phyloP scores from a whole-genome alignment of 768 basidiomycete species.

The Russula foetens region DNA sequence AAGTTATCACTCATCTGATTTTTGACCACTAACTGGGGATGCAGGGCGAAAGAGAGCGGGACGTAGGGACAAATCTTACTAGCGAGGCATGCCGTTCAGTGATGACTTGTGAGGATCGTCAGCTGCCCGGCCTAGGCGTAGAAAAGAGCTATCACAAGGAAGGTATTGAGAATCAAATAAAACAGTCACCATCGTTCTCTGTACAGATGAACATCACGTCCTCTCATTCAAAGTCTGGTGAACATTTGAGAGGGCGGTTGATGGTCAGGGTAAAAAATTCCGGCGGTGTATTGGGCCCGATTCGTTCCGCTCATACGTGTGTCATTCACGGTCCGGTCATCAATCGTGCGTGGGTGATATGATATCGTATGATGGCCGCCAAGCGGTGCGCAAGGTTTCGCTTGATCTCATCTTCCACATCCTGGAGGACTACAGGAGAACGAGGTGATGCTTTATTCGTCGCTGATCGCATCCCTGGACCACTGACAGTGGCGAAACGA shows the following conservation, averaged over 20 bases:
- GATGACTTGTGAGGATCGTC: too few species aligned
- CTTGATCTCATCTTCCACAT: constrained; percentile 95
- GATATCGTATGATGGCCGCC: constrained; percentile 80
- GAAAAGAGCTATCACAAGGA: background rate
- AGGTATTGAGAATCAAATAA: constrained; percentile 33
- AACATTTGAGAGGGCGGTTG: constrained; percentile 88
- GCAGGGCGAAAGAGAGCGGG: too few species aligned
- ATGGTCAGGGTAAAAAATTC: constrained; percentile 94
- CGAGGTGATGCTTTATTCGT: constrained; percentile 90
- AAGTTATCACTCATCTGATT: too few species aligned
- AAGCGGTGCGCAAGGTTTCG: constrained; percentile 91
- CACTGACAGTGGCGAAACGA: constrained; percentile 81
- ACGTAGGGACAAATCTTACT: too few species aligned
- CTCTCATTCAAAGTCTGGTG: constrained; percentile 54
- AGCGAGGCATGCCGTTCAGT: too few species aligned
- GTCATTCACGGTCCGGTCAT: background rate
- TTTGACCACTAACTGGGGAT: too few species aligned
- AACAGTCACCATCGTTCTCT: constrained; percentile 82
- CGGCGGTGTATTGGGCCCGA: constrained; percentile 52
- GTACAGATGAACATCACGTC: constrained; percentile 91
- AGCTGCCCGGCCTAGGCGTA: background rate
- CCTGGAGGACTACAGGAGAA: constrained; percentile 84
- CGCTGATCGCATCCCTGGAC: constrained; percentile 77
- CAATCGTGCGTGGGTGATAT: constrained; percentile 68
- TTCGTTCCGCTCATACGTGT: background rate